A percentile compares a stretch with the other conserved stretches of the same genome.
Evolutionary conservation across 1,139 yeast species (phyloP).

Genomic region (Meyerozyma athensensis): DNA sequence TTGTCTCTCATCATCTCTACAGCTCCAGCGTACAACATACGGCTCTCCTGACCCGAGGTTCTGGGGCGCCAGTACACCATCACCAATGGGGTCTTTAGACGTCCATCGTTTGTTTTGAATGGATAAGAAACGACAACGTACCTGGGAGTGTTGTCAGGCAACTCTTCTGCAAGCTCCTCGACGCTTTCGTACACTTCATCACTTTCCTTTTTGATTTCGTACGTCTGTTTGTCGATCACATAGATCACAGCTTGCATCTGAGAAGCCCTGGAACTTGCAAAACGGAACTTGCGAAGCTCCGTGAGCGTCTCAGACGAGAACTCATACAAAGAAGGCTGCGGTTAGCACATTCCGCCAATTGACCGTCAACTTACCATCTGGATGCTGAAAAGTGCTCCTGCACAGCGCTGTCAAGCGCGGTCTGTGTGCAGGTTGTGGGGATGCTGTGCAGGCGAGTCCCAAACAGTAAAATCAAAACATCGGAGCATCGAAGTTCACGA

Average conservation of each 20-base stretch:
- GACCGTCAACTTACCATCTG: constrained; percentile 1
- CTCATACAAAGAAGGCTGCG: constrained; percentile 49
- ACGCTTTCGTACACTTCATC: constrained; percentile 42
- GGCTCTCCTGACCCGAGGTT: constrained; percentile 69
- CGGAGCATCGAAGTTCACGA: background rate
- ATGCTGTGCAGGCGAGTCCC: constrained; percentile 2
- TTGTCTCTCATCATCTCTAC: constrained; percentile 71
- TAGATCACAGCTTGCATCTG: constrained; percentile 62
- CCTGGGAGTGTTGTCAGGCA: constrained; percentile 82
- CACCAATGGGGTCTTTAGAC: constrained; percentile 69
- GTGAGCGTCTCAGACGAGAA: constrained; percentile 63
- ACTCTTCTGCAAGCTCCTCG: constrained; percentile 63
- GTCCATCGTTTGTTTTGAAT: constrained; percentile 60
- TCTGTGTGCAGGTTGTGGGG: background rate
- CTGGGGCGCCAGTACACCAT: constrained; percentile 83
- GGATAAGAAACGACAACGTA: constrained; percentile 79
- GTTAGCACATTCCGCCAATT: no score
- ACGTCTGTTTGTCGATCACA: constrained; percentile 49
- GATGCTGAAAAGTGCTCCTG: background rate
- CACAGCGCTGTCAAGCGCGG: background rate
- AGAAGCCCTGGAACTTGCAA: constrained; percentile 62
- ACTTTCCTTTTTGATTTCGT: constrained; percentile 50
- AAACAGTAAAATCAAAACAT: constrained; percentile 3
- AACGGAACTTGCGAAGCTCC: constrained; percentile 64
- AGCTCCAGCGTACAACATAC: constrained; percentile 90